Base-by-base conservation (phyloP, 23 red algal genomes). In the Gracilaria gracilis region DNA sequence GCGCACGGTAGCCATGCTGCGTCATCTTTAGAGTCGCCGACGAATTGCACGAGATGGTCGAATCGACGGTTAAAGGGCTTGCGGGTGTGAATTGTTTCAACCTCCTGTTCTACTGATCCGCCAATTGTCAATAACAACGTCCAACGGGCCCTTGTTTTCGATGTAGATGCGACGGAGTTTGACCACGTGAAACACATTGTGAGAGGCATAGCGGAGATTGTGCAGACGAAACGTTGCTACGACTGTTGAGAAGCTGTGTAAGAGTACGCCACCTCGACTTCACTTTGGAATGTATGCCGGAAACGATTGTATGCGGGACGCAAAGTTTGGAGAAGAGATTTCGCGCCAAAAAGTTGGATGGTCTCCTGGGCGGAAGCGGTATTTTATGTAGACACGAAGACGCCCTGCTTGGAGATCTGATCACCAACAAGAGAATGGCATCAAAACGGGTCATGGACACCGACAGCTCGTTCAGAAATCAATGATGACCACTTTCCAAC, bases 401-500 rank as follows among this genome's bases (percentile, higher is more conserved):
- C 27, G 47, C 23, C 57, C 25, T 37, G 2, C 32, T 61, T 64
- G 24, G 82, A 40, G 8, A 86, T 0, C 33, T 34, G 64, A 42
- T 23, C 14, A 73, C 54, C 0, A 0, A 19, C 0, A 69, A n/a
- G 23, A 27, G 20, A 21, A 86, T 71, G 20, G 82, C 58, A 46
- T 86, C 82, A 36, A 69, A 66, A 17, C 50, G 11, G 33, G 32
- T 71, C 28, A 46, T 46, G 42, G 62, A 48, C 11, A 51, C 16
- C 5, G 84, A 48, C 12, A 88, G 37, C 23, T 76, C 23, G 55
- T 88, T 6, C 77, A 42, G 31, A 88, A 76, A 28, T 74, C 83
- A 54, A 40, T 24, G 7, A 21, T 88, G 4, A 88, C 47, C 23
- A 77, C 12, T 14, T 75, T 48, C 67, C 64, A 88, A 36, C 84